phyloP scores from a whole-genome alignment of 139 green algal species.

The Zygnema circumcarinatum region DNA sequence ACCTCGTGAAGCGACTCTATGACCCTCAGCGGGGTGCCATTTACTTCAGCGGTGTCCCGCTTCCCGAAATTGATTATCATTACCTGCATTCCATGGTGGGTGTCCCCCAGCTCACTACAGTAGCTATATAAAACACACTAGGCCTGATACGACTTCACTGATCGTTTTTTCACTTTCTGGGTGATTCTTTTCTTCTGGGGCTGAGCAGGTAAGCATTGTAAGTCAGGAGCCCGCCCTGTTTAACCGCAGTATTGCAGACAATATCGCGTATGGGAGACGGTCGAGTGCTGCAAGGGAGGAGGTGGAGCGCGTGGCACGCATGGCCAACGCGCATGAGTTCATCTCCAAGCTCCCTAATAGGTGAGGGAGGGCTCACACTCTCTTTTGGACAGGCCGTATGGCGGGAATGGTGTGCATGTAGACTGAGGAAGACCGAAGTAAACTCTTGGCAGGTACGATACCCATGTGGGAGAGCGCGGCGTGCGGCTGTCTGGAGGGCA shows the following conservation, averaged over 20 bases:
- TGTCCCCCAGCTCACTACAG: background rate
- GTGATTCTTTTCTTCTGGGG: background rate
- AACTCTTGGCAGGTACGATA: conserved; percentile 65
- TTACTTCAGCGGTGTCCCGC: conserved; percentile 22
- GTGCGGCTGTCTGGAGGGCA: conserved; percentile 71
- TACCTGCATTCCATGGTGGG: conserved; percentile 50
- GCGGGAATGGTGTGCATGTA: too few relatives aligned
- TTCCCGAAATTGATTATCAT: conserved; percentile 39
- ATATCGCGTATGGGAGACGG: conserved; percentile 79
- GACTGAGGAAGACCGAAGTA: too few relatives aligned
- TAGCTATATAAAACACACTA: too few relatives aligned
- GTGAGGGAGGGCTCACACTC: too few relatives aligned
- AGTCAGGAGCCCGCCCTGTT: conserved; percentile 78
- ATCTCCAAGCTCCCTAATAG: conserved; percentile 72
- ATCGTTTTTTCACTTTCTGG: background rate
- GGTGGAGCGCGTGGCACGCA: conserved; percentile 63
- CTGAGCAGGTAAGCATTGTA: conserved; percentile 61
- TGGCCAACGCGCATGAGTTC: conserved; percentile 80
- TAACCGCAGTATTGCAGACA: conserved; percentile 80
- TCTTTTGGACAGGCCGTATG: too few relatives aligned
- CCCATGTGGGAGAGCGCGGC: conserved; percentile 63
- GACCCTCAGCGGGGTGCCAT: conserved; percentile 64
- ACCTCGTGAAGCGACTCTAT: conserved; percentile 93
- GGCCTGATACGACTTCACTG: too few relatives aligned
- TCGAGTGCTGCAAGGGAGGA: conserved; percentile 9